phyloP scores from a whole-genome alignment of 805 yeast species.

The Nakazawaea laoshanensis region DNA sequence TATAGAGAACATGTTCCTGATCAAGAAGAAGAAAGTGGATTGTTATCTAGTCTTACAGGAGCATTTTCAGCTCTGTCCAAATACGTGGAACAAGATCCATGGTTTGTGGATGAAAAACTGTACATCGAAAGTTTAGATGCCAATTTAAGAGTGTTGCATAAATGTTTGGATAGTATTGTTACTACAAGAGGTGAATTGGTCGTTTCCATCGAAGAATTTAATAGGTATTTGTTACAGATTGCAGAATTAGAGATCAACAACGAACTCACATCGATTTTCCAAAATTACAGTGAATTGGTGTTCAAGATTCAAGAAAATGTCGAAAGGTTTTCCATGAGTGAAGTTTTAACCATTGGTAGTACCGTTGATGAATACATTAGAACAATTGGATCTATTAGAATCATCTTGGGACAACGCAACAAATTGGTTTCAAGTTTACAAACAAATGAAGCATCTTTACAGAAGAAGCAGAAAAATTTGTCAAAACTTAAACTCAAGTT shows the following conservation, averaged over 20 bases:
- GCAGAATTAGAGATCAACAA: conserved; percentile 63
- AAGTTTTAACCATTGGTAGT: conserved; percentile 75
- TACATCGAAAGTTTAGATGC: conserved; percentile 66
- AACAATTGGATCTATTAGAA: conserved; percentile 63
- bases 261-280: conserved; percentile 52
- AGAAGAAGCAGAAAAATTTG: conserved; percentile 36
- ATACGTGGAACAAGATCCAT: conserved; percentile 71
- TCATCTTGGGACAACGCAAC: conserved; percentile 66
- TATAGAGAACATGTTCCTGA: conserved; percentile 42
- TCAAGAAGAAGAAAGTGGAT: conserved; percentile 21
- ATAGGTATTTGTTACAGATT: conserved; percentile 20
- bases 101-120: conserved; percentile 58
- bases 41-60: conserved; percentile 60
- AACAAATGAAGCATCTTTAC: conserved; percentile 32
- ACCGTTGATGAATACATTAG: conserved; percentile 85
- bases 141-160: conserved; percentile 61
- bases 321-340: conserved; percentile 76
- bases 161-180: conserved; percentile 65
- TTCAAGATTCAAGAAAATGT: conserved; percentile 61
- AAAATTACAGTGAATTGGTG: conserved; percentile 68
- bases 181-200: conserved; percentile 71
- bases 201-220: conserved; percentile 59
- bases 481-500: conserved; percentile 34
- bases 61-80: conserved; percentile 58
- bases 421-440: conserved; percentile 40